These are phyloP conservation scores for Dendrobium chrysotoxum DNA, from an alignment of 106 monocot genomes.

Conservation along the genomic window DNA sequence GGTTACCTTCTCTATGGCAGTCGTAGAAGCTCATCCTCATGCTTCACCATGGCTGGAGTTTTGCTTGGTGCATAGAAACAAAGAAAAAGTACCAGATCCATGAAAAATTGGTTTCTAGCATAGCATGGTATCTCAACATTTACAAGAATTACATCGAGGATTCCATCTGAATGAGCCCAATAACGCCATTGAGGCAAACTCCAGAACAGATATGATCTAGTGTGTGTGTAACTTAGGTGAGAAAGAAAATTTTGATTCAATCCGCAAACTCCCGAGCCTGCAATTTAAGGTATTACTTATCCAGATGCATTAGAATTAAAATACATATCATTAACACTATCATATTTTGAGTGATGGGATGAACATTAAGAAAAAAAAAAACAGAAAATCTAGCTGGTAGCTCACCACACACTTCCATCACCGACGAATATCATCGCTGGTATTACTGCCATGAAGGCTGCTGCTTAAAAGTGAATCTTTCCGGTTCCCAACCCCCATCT, in stretches of 20 bases:
- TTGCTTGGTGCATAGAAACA: background rate
- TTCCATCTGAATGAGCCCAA: slow-evolving; percentile 15
- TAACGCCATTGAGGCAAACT: slow-evolving; percentile 12
- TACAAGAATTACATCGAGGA: slow-evolving; percentile 25
- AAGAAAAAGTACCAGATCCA: slow-evolving; percentile 15
- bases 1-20: background rate
- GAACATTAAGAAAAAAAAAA: background rate
- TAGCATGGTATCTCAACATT: slow-evolving; percentile 29
- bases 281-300: slow-evolving; percentile 20
- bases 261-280: slow-evolving; percentile 13
- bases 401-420: slow-evolving; percentile 11
- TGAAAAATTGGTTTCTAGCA: slow-evolving; percentile 15
- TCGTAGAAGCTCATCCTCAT: background rate
- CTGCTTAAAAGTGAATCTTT: slow-evolving; percentile 48
- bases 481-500: slow-evolving; percentile 56
- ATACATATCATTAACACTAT: background rate
- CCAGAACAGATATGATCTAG: slow-evolving; percentile 9
- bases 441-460: slow-evolving; percentile 45
- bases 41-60: background rate
- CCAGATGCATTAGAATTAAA: slow-evolving; percentile 6
- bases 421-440: background rate
- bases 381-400: slow-evolving; percentile 1
- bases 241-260: slow-evolving; percentile 5
- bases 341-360: background rate
- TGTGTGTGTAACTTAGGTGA: slow-evolving; percentile 15